Conservation (phyloP, 192 early-diverging fungal species). For the Coemansia sp. region DNA sequence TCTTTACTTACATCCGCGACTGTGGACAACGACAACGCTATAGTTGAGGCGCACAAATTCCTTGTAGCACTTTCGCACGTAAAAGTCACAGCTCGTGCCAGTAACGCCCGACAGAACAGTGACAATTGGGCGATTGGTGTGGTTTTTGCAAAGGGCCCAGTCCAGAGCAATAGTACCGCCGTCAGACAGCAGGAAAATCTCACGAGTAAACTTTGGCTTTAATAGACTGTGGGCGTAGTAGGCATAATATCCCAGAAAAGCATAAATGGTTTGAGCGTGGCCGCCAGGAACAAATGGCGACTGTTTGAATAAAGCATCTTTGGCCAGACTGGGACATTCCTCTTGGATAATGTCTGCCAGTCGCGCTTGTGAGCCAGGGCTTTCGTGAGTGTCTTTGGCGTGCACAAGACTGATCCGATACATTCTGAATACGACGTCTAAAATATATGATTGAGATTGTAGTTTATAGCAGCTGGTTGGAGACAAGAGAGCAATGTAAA, state of each 20-base stretch:
- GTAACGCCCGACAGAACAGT: slow-evolving; percentile 88
- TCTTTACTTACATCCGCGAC: slow-evolving; percentile 72
- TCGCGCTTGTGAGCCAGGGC: slow-evolving; percentile 9
- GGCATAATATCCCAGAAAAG: slow-evolving; percentile 45
- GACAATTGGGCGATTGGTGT: slow-evolving; percentile 67
- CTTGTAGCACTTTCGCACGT: slow-evolving; percentile 77
- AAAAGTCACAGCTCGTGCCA: slow-evolving; percentile 88
- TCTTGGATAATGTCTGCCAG: slow-evolving; percentile 32
- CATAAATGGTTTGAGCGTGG: slow-evolving; percentile 71
- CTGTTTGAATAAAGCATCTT: slow-evolving; percentile 58
- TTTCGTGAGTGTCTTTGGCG: slow-evolving; percentile 13
- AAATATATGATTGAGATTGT: background rate
- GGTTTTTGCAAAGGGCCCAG: slow-evolving; percentile 68
- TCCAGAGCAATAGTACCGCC: slow-evolving; percentile 86
- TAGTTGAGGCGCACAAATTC: slow-evolving; percentile 63
- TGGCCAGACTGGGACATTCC: slow-evolving; percentile 59
- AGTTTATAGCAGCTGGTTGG: background rate
- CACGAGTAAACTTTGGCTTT: slow-evolving; percentile 43
- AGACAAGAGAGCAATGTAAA: background rate
- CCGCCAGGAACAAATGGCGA: slow-evolving; percentile 74
- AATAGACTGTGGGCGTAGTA: slow-evolving; percentile 55
- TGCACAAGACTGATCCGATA: slow-evolving; percentile 38
- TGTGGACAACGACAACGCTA: slow-evolving; percentile 82
- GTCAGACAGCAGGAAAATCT: slow-evolving; percentile 71
- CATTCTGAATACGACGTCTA: slow-evolving; percentile 10